Evolutionary conservation across 441 rosid genomes (phyloP).

Genomic region (Eugenia klotzschiana): DNA sequence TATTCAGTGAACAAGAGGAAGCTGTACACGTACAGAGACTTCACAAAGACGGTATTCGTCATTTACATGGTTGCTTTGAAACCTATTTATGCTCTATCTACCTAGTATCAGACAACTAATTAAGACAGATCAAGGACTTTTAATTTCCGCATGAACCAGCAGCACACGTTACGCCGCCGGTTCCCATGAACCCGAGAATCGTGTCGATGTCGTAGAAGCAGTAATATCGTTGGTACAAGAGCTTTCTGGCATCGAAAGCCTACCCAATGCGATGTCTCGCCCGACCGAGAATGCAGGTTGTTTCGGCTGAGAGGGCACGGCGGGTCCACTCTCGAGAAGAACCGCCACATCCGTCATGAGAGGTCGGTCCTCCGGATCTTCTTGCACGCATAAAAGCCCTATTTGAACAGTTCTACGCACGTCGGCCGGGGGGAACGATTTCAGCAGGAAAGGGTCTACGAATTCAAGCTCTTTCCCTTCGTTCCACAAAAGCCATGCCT

Average conservation of each 20-base stretch:
- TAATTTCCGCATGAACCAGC: not conserved
- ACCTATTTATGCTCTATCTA: not conserved
- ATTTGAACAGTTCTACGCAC: not conserved
- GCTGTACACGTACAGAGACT: not conserved
- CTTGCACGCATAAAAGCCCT: not conserved
- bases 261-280: not conserved
- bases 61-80: not conserved
- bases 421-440: not conserved
- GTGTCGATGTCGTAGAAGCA: not conserved
- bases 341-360: not conserved
- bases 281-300: not conserved
- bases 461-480: not conserved
- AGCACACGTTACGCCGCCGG: not conserved
- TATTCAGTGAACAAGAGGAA: not conserved
- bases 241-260: not conserved
- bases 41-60: not conserved
- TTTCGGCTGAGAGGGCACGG: not conserved
- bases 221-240: not conserved
- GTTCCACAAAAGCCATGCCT: not conserved
- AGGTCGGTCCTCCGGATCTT: not conserved
- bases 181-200: not conserved
- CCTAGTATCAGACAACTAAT: not conserved
- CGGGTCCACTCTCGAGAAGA: not conserved
- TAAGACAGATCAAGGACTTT: not conserved
- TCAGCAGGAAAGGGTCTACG: not conserved